These are phyloP conservation scores for Avena insularis DNA, from an alignment of 176 grass and related monocot genomes.

Conservation along the genomic window DNA sequence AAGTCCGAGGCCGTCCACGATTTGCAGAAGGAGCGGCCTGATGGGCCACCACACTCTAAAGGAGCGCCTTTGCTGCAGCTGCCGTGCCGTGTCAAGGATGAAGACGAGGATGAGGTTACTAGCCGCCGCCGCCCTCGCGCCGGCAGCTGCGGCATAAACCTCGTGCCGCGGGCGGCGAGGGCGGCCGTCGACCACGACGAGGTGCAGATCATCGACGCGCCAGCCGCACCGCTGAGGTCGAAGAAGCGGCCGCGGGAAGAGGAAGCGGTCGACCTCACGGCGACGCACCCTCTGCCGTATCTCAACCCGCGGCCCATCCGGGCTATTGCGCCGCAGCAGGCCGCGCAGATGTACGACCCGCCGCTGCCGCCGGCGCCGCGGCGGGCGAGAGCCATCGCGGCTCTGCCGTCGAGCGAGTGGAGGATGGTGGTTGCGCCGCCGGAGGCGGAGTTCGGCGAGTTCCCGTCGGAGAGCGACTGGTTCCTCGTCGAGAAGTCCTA, in stretches of 20 bases:
- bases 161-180: conserved; percentile 45
- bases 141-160: conserved; percentile 32
- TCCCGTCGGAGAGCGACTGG: conserved; percentile 72
- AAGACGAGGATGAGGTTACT: conserved; percentile 14
- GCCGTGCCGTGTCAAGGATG: neutral
- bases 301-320: conserved; percentile 80
- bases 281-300: conserved; percentile 58
- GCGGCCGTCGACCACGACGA: neutral
- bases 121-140: neutral
- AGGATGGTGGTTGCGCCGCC: conserved; percentile 53
- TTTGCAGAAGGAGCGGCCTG: neutral
- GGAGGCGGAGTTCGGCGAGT: conserved; percentile 72
- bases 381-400: neutral
- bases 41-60: neutral
- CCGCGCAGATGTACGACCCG: neutral
- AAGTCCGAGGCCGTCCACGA: conserved; percentile 33
- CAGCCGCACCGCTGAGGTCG: conserved; percentile 30
- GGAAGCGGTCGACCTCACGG: conserved; percentile 38
- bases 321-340: conserved; percentile 45
- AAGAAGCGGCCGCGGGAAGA: conserved; percentile 45
- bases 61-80: neutral
- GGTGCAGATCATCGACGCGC: conserved; percentile 43
- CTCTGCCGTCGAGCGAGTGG: conserved; percentile 44
- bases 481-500: conserved; percentile 75
- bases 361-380: neutral